Conservation (phyloP, 176 grass and related monocot genomes). For the Ananas comosus region DNA sequence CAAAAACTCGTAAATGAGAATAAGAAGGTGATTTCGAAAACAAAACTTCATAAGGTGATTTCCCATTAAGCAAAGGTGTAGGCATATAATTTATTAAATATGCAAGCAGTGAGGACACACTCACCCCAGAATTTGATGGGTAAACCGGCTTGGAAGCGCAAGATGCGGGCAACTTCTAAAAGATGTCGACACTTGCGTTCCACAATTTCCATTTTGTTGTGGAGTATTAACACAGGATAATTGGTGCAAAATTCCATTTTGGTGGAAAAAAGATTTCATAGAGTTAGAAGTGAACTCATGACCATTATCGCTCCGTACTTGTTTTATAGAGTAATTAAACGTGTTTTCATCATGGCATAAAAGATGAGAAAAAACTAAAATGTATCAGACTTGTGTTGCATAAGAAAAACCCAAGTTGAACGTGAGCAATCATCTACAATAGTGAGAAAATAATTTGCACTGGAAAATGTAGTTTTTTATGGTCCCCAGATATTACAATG, state of each 20-base stretch:
- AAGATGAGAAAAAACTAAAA: neutral
- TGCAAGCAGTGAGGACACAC: conserved; percentile 7
- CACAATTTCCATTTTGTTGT: neutral
- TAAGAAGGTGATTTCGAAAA: neutral
- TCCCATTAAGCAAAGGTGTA: neutral
- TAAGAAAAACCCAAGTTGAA: neutral
- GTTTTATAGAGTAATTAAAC: neutral
- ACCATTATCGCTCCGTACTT: neutral
- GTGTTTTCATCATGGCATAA: neutral
- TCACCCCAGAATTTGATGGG: conserved; percentile 7
- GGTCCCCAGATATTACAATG: conserved; percentile 20
- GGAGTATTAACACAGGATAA: neutral
- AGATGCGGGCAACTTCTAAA: neutral
- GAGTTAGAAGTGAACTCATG: neutral
- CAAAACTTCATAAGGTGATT: conserved; percentile 10
- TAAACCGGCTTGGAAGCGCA: neutral
- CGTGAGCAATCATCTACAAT: neutral
- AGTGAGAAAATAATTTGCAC: neutral
- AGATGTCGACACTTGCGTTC: neutral
- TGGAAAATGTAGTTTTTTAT: neutral
- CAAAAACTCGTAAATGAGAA: neutral
- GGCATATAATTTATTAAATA: conserved; percentile 8
- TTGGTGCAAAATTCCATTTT: neutral
- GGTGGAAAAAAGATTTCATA: neutral
- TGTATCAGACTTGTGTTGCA: neutral